Evolutionary conservation across 768 basidiomycete genomes (phyloP).

Genomic region (Calocybe gangraenosa): DNA sequence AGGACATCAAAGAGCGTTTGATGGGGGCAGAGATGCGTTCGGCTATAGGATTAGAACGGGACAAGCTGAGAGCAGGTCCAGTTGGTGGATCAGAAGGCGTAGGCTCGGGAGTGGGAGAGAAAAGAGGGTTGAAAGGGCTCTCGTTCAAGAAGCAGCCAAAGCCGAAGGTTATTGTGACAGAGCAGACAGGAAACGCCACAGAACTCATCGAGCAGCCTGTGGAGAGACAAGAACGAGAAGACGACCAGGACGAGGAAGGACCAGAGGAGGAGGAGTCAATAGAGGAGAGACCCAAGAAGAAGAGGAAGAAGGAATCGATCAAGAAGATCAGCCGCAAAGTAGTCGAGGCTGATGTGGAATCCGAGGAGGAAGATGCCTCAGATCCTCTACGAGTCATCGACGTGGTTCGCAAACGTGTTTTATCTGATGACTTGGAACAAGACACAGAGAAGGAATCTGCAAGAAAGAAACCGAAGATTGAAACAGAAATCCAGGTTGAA

Average conservation of each 20-base stretch:
- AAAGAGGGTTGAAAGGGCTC: conserved; percentile 41
- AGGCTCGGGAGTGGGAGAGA: conserved; percentile 25
- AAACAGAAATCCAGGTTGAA: conserved; percentile 20
- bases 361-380: conserved; percentile 52
- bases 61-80: conserved; percentile 25
- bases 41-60: conserved; percentile 51
- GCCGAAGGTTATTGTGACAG: conserved; percentile 35
- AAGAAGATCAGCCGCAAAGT: conserved; percentile 30
- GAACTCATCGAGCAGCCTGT: conserved; percentile 27
- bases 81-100: conserved; percentile 15
- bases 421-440: conserved; percentile 36
- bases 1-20: conserved; percentile 61
- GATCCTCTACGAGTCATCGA: conserved; percentile 27
- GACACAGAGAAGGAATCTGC: conserved; percentile 32
- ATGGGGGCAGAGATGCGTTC: conserved; percentile 50
- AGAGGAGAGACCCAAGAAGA: conserved; percentile 52
- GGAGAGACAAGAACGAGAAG: conserved; percentile 31
- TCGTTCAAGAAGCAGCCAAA: conserved; percentile 45
- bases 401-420: conserved; percentile 38
- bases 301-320: conserved; percentile 45
- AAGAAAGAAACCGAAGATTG: conserved; percentile 40
- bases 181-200: conserved; percentile 38
- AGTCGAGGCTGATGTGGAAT: conserved; percentile 48
- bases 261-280: conserved; percentile 32
- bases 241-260: conserved; percentile 27